Conservation (phyloP, 2,329 filamentous ascomycete species). For the Curvularia eragrostidis region DNA sequence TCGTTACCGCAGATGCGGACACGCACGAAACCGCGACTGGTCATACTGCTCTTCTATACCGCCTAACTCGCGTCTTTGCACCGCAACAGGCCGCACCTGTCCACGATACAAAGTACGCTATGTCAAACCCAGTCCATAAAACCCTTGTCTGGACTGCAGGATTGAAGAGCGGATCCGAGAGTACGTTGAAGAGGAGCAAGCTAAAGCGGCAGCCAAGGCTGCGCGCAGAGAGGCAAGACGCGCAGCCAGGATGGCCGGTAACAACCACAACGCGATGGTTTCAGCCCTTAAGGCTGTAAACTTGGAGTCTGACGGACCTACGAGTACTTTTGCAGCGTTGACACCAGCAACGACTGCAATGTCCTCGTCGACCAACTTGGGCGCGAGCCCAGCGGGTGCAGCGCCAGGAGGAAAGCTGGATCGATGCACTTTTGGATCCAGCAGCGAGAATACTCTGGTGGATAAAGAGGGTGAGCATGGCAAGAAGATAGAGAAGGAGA, state of each 20-base stretch:
- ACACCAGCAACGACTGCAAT: too few species aligned
- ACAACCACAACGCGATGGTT: too few species aligned
- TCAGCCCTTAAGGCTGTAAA: too few species aligned
- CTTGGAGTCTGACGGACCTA: too few species aligned
- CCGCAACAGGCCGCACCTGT: background rate
- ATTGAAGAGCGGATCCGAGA: background rate
- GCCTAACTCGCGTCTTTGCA: background rate
- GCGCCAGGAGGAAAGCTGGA: background rate
- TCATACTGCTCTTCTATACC: background rate
- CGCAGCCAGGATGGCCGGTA: too few species aligned
- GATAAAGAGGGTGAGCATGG: background rate
- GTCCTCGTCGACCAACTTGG: too few species aligned
- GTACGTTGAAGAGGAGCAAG: background rate
- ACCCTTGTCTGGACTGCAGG: background rate
- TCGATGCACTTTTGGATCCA: background rate
- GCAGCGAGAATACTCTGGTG: background rate
- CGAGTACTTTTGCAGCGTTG: too few species aligned
- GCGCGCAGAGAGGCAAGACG: too few species aligned
- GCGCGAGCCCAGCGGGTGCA: too few species aligned
- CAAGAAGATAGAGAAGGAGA: background rate
- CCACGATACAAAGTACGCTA: background rate
- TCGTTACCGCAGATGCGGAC: background rate
- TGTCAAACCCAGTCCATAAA: background rate
- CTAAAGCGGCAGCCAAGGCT: background rate
- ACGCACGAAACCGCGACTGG: background rate